A percentile compares a stretch with the other conserved stretches of the same genome.
phyloP scores from a whole-genome alignment of 2,329 filamentous ascomycete species.

The Waltergamsia citrina region DNA sequence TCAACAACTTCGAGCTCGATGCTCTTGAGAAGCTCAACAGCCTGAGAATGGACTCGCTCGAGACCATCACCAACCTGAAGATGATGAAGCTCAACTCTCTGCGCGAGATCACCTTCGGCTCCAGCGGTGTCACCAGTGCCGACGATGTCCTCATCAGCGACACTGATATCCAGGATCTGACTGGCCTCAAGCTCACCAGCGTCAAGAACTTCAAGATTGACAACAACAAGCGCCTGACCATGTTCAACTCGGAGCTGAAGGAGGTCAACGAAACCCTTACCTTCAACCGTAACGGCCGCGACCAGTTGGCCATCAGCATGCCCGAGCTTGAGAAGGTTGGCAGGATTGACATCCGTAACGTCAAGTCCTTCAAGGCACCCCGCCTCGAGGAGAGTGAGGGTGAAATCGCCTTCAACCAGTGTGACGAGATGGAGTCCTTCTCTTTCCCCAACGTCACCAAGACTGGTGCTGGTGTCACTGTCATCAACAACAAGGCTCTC shows the following conservation, averaged over 20 bases:
- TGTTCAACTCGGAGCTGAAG: slow-evolving; percentile 66
- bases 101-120: slow-evolving; percentile 38
- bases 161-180: slow-evolving; percentile 70
- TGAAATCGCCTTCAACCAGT: slow-evolving; percentile 77
- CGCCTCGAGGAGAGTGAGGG: slow-evolving; percentile 64
- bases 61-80: slow-evolving; percentile 53
- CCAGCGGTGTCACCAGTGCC: slow-evolving; percentile 54
- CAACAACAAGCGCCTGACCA: slow-evolving; percentile 78
- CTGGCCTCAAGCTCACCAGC: slow-evolving; percentile 71
- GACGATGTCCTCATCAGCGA: slow-evolving; percentile 68
- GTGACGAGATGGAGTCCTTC: slow-evolving; percentile 53
- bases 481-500: slow-evolving; percentile 52
- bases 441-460: slow-evolving; percentile 60
- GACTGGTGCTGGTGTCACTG: slow-evolving; percentile 46
- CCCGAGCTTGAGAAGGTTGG: slow-evolving; percentile 60
- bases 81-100: slow-evolving; percentile 60
- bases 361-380: slow-evolving; percentile 64
- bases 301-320: slow-evolving; percentile 63
- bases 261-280: slow-evolving; percentile 64
- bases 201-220: slow-evolving; percentile 70
- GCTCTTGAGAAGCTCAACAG: slow-evolving; percentile 59
- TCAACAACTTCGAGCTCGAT: slow-evolving; percentile 64
- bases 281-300: slow-evolving; percentile 71
- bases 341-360: slow-evolving; percentile 56
- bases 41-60: slow-evolving; percentile 59